Evolutionary conservation across 805 yeast genomes (phyloP).

Genomic region (Debaryomyces maramus): DNA sequence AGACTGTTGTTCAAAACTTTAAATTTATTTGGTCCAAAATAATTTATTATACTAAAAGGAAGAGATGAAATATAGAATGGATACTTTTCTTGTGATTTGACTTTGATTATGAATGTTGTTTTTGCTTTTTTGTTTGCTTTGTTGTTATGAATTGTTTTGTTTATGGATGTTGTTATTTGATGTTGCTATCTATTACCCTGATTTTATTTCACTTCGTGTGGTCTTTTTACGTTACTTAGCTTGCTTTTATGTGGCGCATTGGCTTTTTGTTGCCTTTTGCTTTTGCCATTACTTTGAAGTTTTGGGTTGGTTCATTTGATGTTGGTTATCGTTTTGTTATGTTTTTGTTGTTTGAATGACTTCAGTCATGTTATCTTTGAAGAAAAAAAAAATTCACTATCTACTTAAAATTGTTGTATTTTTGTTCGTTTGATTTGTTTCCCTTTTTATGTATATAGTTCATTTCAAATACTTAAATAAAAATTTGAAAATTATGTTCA

Average conservation of each 20-base stretch:
- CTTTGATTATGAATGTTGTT: neutral
- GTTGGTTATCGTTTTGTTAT: neutral
- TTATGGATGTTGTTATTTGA: neutral
- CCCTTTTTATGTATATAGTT: neutral
- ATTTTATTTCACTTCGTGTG: neutral
- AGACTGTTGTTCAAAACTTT: constrained; percentile 25
- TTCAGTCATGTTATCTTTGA: too few species aligned
- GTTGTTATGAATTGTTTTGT: neutral
- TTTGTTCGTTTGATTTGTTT: neutral
- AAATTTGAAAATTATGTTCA: too few species aligned
- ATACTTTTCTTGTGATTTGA: too few species aligned
- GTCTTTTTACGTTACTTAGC: neutral
- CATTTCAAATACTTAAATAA: neutral
- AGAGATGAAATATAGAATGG: neutral
- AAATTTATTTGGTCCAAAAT: constrained; percentile 21
- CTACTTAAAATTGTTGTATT: neutral
- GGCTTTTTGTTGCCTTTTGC: neutral
- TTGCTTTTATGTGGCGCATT: too few species aligned
- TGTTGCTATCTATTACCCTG: neutral
- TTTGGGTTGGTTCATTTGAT: neutral
- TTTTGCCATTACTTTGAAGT: neutral
- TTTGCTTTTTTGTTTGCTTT: neutral
- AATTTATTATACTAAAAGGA: neutral
- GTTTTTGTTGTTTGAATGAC: neutral
- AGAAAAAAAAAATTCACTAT: too few species aligned